A percentile compares a stretch with the other conserved stretches of the same genome.
These are phyloP conservation scores for Salix caprea DNA, from an alignment of 345 rosid species.

Conservation along the genomic window DNA sequence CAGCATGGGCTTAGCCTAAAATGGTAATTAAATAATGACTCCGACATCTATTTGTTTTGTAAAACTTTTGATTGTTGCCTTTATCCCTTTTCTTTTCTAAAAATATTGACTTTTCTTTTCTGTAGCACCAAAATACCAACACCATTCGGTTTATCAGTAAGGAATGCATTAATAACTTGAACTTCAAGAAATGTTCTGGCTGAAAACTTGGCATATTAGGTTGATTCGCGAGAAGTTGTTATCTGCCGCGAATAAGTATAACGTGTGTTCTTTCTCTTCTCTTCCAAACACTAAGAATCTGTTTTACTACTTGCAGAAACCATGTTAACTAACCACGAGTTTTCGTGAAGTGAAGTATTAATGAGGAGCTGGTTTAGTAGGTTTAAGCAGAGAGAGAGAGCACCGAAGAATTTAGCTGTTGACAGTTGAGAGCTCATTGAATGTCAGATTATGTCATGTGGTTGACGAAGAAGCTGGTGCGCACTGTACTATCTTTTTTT, in stretches of 20 bases:
- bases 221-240: conserved; percentile 15
- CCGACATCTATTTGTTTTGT: background rate
- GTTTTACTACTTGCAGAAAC: background rate
- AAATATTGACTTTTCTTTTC: background rate
- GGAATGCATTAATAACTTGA: background rate
- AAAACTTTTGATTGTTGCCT: no score
- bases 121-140: background rate
- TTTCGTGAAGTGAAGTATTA: conserved; percentile 4
- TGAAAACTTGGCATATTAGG: background rate
- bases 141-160: background rate
- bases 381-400: conserved; percentile 6
- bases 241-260: background rate
- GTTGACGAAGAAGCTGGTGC: conserved; percentile 6
- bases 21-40: background rate
- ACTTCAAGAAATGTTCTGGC: background rate
- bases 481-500: conserved; percentile 20
- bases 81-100: background rate
- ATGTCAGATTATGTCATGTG: conserved; percentile 14
- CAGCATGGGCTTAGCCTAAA: background rate
- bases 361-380: conserved; percentile 23
- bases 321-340: background rate
- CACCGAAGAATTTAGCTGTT: conserved; percentile 18
- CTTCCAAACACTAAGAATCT: background rate
- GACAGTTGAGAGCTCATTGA: conserved; percentile 39
- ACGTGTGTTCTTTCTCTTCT: background rate